Evolutionary conservation across 352 stramenopile species (phyloP), one percentile per base, ranked within the genome.

Genomic region (Aphanomyces stellatus): DNA sequence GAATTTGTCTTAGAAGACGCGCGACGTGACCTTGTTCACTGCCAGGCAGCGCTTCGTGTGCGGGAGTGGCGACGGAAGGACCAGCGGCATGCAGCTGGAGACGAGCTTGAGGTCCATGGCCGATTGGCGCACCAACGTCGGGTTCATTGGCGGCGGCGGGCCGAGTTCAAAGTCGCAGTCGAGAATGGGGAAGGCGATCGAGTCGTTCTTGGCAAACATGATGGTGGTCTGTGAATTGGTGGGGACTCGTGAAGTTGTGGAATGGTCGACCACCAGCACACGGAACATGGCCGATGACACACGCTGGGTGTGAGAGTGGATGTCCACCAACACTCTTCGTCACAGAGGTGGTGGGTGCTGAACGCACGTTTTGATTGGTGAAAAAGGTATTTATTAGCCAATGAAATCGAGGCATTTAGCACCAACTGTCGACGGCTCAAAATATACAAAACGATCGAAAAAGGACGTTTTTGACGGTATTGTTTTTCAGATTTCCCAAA

Each of bases 111-210:
- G 6, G 25, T 67, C 60, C 10, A 67, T 51, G 13, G 60, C 60
- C 5, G 11, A 28, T 33, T 67, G 60, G 13, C 60, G 60, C 19
- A 67, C 41, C n/a, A 67, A 33, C n/a, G 24, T 67, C 34, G 60
- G 60, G 15, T 7, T 57, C 60, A 67, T 67, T 30, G 57, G 60
- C 24, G 60, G 60, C 11, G 60, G 60, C n/a, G 60, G 60, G 2
- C 60, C 60, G 6, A 67, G 35, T 19, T 67, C 60, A 15, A 67
- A 67, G 13, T 67, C 60, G 55, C 28, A 8, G n/a, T 35, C 30
- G 35, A n/a, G 4, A 8, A 31, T 51, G 3, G 56, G 13, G 25
- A 25, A 19, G 57, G 1, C 22, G 28, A 65, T 13, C 11, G 24
- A 19, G 4, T 64, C 37, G 11, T 37, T 22, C 19, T 57, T 37